Evolutionary conservation across 163 green algal genomes (phyloP), one percentile per base, ranked within the genome.

Genomic region (Chloromonas sp.): DNA sequence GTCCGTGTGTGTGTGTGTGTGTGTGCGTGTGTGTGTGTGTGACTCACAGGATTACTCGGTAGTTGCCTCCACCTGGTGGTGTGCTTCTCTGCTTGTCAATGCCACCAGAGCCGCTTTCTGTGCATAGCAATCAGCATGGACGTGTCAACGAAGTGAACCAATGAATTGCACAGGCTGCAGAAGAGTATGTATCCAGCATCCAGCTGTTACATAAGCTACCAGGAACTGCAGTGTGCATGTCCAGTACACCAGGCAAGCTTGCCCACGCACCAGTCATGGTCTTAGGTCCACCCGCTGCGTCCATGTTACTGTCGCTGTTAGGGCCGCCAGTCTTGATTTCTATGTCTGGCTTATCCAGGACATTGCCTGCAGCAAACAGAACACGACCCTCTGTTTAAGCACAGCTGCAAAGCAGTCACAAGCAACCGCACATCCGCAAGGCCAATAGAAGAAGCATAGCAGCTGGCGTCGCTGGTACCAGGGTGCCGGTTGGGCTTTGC

Each of bases 41-140:
- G 36, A 36, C 36, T 36, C 36, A 36, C 36, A 95, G 86, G 76
- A 95, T 62, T 81, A 95, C 83, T 58, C 92, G 86, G 82, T 87
- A 88, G 85, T 91, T 87, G 15, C 91, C 92, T 71, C 92, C 92
- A 2, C 89, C 82, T 70, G 79, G 84, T 15, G 80, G 77, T 2
- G 77, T 84, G 70, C 70, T 70, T 5, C 71, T 78, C n/a, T 85
- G 81, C 60, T 80, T 84, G 71, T 87, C 84, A 36, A 71, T 84
- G 70, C 66, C 79, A 79, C 86, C 86, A 60, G 79, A 82, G 2
- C 83, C 85, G 60, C 66, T 59, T 2, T 60, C 82, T 88, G 85
- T 11, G 66, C 66, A 76, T 76, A 8, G 11, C 11, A 8, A 76
- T 76, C 66, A 76, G 66, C 66, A 76, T 76, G 66, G 66, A 8